phyloP scores from a whole-genome alignment of 768 basidiomycete genomes.

The Boletus subparvulus region DNA sequence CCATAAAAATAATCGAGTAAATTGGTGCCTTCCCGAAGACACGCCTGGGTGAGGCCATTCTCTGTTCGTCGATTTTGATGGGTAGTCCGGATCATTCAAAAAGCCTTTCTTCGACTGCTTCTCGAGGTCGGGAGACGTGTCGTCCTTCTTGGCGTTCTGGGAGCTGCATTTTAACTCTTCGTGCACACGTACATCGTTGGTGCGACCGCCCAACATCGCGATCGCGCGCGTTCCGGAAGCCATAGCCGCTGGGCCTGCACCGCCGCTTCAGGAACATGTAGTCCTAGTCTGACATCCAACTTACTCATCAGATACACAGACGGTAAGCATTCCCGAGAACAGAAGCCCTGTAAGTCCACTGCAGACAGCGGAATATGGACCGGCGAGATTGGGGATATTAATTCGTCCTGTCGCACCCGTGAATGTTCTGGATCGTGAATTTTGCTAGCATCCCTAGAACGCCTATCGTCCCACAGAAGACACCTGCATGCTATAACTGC shows the following conservation, averaged over 20 bases:
- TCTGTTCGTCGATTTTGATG: slow-evolving; percentile 3
- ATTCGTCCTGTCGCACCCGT: slow-evolving; percentile 30
- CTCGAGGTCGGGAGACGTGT: slow-evolving; percentile 13
- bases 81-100: neutral
- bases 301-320: slow-evolving; percentile 37
- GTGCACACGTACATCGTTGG: neutral
- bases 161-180: neutral
- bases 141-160: neutral
- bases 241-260: slow-evolving; percentile 36
- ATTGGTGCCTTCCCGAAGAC: slow-evolving; percentile 35
- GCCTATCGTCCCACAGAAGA: slow-evolving; percentile 41
- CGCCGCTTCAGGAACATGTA: neutral
- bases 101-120: slow-evolving; percentile 7
- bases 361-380: slow-evolving; percentile 41
- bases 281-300: neutral
- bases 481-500: slow-evolving; percentile 44
- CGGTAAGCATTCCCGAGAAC: slow-evolving; percentile 38
- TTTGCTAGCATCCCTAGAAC: slow-evolving; percentile 42
- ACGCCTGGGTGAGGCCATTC: slow-evolving; percentile 20
- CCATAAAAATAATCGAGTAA: slow-evolving; percentile 35
- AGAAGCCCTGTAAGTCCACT: slow-evolving; percentile 39
- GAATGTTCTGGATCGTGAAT: neutral
- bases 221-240: slow-evolving; percentile 38
- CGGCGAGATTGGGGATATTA: slow-evolving; percentile 37
- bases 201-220: slow-evolving; percentile 27